Evolutionary conservation across 2,329 filamentous ascomycete genomes (phyloP).

Genomic region (Plenodomus lindquistii): DNA sequence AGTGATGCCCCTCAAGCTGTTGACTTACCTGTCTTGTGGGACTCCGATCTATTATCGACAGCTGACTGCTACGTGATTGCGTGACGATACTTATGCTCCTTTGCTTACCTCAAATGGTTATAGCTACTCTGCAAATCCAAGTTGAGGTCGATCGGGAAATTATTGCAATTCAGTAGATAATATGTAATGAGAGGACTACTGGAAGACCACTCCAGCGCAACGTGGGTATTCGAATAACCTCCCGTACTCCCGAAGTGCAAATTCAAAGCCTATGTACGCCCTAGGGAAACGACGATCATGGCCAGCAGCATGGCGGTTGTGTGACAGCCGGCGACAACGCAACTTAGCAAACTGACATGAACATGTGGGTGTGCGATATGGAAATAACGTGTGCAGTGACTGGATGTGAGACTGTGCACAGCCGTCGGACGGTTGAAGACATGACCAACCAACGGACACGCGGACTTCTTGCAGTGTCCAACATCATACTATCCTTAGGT

Average conservation of each 20-base stretch:
- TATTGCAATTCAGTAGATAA: not conserved
- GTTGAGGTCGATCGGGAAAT: too few species aligned
- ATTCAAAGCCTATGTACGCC: slow-evolving; percentile 3
- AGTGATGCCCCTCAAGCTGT: too few species aligned
- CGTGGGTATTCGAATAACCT: not conserved
- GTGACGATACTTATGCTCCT: too few species aligned
- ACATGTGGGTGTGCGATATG: not conserved
- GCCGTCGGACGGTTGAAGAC: not conserved
- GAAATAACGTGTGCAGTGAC: not conserved
- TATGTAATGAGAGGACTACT: not conserved
- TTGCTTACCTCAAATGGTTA: too few species aligned
- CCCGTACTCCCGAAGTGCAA: not conserved
- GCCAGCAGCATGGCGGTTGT: slow-evolving; percentile 4
- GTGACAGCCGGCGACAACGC: not conserved
- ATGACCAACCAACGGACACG: not conserved
- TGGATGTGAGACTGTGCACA: not conserved
- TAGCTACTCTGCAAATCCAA: slow-evolving; percentile 1
- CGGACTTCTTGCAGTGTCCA: too few species aligned
- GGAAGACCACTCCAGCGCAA: not conserved
- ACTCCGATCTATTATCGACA: too few species aligned
- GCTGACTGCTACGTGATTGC: too few species aligned
- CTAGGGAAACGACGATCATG: slow-evolving; percentile 3
- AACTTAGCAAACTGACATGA: not conserved
- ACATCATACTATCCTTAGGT: too few species aligned
- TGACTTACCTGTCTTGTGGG: too few species aligned